These are phyloP conservation scores for Neofusicoccum cordaticola DNA, from an alignment of 2,329 filamentous ascomycete genomes.

Conservation along the genomic window DNA sequence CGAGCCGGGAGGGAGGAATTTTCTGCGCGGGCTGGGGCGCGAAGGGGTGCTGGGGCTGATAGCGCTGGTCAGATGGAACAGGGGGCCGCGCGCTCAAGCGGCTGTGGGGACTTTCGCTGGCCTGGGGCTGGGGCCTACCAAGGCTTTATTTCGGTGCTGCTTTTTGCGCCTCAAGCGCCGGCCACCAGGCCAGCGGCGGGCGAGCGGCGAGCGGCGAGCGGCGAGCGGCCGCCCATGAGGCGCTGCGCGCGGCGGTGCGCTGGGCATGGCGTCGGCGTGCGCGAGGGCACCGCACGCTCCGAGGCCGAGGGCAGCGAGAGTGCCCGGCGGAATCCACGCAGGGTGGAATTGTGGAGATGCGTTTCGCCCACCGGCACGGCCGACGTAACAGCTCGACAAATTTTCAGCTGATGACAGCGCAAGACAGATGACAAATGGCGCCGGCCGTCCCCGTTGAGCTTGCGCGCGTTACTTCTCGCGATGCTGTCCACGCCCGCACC, in stretches of 20 bases:
- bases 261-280: neutral
- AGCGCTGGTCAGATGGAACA: slow-evolving; percentile 3
- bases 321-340: slow-evolving; percentile 12
- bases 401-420: slow-evolving; percentile 15
- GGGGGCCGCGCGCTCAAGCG: slow-evolving; percentile 6
- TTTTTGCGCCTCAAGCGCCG: slow-evolving; percentile 11
- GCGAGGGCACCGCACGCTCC: neutral
- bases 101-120: slow-evolving; percentile 8
- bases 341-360: slow-evolving; percentile 12
- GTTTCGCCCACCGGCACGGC: slow-evolving; percentile 12
- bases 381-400: slow-evolving; percentile 15
- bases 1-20: slow-evolving; percentile 16
- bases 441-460: slow-evolving; percentile 4
- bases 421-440: slow-evolving; percentile 15
- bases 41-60: slow-evolving; percentile 6
- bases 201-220: neutral
- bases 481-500: neutral
- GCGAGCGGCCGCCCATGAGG: neutral
- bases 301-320: neutral
- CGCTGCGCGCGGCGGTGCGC: too few relatives aligned
- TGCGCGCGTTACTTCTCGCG: neutral
- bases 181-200: neutral
- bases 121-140: slow-evolving; percentile 11
- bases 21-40: slow-evolving; percentile 13
- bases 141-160: slow-evolving; percentile 15